Percentiles rank a stretch among this genome's conserved stretches.
Evolutionary conservation across 2,329 filamentous ascomycete species (phyloP).

Genomic region (Fusarium sterilihyphosum): DNA sequence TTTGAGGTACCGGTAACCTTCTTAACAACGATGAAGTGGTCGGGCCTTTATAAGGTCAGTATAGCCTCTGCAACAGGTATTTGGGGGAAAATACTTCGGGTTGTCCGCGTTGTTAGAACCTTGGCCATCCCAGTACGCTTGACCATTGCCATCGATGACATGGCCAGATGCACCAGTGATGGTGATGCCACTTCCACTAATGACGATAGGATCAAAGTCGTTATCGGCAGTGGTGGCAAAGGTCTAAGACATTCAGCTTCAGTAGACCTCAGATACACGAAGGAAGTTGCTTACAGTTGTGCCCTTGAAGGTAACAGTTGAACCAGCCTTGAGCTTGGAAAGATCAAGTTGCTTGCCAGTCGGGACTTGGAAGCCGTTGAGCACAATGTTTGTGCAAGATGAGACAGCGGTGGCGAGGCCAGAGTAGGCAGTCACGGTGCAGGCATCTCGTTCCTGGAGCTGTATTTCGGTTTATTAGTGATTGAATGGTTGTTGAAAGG

Average conservation of each 20-base stretch:
- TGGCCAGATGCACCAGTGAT: slow-evolving; percentile 20
- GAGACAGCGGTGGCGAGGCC: not conserved
- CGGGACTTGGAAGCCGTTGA: slow-evolving; percentile 15
- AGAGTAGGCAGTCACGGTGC: not conserved
- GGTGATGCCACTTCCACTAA: slow-evolving; percentile 15
- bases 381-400: slow-evolving; percentile 16
- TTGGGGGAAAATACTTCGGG: slow-evolving; percentile 19
- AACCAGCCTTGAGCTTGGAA: not conserved
- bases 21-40: not conserved
- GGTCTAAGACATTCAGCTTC: not conserved
- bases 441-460: not conserved
- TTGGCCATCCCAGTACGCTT: slow-evolving; percentile 22
- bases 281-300: not conserved
- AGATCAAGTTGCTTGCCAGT: slow-evolving; percentile 12
- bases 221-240: not conserved
- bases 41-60: fast-evolving
- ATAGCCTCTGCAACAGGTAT: fast-evolving
- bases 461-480: not conserved
- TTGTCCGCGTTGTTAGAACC: slow-evolving; percentile 2
- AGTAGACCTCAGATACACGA: fast-evolving
- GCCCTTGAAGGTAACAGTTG: not conserved
- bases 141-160: slow-evolving; percentile 7
- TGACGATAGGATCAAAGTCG: slow-evolving; percentile 2
- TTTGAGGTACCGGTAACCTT: slow-evolving; percentile 26
- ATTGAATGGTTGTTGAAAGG: fast-evolving